These are phyloP conservation scores for Polygonum maritimum DNA, from an alignment of 148 eudicot genomes.

Conservation along the genomic window DNA sequence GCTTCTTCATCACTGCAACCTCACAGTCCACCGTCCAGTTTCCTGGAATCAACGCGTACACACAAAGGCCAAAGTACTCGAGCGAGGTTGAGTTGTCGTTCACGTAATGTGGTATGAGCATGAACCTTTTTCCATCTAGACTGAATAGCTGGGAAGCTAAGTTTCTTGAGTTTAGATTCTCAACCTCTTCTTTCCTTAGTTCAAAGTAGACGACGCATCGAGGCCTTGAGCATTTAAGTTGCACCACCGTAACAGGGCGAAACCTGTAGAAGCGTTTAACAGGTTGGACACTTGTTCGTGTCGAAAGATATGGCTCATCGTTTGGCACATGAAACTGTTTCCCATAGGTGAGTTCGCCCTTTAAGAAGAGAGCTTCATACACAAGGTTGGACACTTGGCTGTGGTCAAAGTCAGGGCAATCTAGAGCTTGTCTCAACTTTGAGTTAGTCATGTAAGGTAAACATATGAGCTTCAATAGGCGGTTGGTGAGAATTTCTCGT, in stretches of 20 bases:
- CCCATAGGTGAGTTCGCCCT: not conserved
- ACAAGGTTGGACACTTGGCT: not conserved
- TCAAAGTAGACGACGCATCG: not conserved
- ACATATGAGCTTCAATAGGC: not conserved
- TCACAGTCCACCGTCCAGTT: too few relatives aligned
- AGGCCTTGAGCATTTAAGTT: not conserved
- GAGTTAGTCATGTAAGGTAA: not conserved
- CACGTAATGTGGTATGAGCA: too few relatives aligned
- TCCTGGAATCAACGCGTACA: too few relatives aligned
- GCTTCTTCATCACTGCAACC: too few relatives aligned
- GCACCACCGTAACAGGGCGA: not conserved
- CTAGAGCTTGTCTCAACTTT: not conserved
- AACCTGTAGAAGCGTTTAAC: not conserved
- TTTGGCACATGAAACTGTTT: not conserved
- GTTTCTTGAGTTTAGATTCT: not conserved
- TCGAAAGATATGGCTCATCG: too few relatives aligned
- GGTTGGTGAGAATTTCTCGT: not conserved
- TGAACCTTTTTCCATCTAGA: not conserved
- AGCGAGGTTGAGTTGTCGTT: not conserved
- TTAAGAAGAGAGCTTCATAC: not conserved
- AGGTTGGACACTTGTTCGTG: too few relatives aligned
- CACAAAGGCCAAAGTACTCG: not conserved
- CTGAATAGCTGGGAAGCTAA: not conserved
- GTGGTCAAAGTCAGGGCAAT: not conserved
- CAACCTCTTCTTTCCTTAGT: not conserved